Evolutionary conservation across 2,329 filamentous ascomycete species (phyloP), one percentile per base, ranked within the genome.

Genomic region (Trichoderma breve): DNA sequence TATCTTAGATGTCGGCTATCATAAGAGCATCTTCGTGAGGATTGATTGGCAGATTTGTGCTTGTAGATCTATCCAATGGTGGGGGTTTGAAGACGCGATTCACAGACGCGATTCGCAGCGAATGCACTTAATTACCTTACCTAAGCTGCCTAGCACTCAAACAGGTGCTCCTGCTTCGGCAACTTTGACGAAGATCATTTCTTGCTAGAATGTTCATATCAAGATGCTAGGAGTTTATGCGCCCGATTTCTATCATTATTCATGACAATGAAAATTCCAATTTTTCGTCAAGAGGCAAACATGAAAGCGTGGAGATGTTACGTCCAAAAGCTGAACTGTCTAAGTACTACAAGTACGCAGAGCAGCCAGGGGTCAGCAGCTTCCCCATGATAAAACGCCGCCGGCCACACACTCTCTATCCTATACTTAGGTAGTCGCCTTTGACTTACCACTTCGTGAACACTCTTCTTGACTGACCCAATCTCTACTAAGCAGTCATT

Each of bases 31-130:
- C 8, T 11, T 24, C n/a, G 51, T 26, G 32, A 26, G 11, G 1
- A 8, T 9, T 9, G 32, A 9, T 15, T 21, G n/a, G 0, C 8
- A 14, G 28, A 15, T 51, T 64, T n/a, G 26, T 6, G 28, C 51
- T 67, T 21, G 9, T 11, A 60, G 28, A 60, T 21, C 24, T 26
- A 55, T 68, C 34, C 15, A 58, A 58, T 69, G 26, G 66, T 62
- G 66, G 66, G 65, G 66, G 51, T 51, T 62, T 62, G 66, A 61
- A 62, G 66, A 70, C 66, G 66, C 66, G 66, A 57, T 61, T 51
- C 8, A 15, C 14, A 34, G n/a, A 61, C 66, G 66, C 66, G 66
- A 61, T 51, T n/a, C 32, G 26, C n/a, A 34, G 18, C 5, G 53
- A 39, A 12, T 30, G 32, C 32, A 57, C 18, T 36, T 28, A 57